Percentiles rank a stretch among this genome's conserved stretches.
phyloP scores from a whole-genome alignment of 2,329 filamentous ascomycete species.

The Chalara sp. region DNA sequence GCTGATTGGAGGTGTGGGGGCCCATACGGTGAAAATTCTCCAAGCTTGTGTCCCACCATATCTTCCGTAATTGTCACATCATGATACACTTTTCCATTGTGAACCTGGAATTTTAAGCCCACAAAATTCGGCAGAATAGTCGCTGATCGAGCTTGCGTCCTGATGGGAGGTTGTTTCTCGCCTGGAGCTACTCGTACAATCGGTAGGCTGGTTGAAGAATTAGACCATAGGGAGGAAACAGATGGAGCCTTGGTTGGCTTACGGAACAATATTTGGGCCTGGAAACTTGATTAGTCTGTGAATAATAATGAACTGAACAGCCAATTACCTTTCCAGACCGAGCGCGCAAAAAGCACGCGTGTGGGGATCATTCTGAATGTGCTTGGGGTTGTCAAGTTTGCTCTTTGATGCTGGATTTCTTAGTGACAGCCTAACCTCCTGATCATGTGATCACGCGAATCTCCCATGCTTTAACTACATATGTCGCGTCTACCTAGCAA shows the following conservation, averaged over 20 bases:
- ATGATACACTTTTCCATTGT: constrained; percentile 66
- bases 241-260: constrained; percentile 29
- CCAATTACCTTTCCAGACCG: constrained; percentile 65
- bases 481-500: too few relatives aligned
- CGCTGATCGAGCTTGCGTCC: constrained; percentile 62
- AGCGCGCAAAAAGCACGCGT: constrained; percentile 52
- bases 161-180: constrained; percentile 54
- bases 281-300: constrained; percentile 19
- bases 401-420: too few relatives aligned
- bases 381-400: too few relatives aligned
- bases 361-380: constrained; percentile 48
- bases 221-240: constrained; percentile 28
- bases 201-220: constrained; percentile 39
- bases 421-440: too few relatives aligned
- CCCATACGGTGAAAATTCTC: constrained; percentile 63
- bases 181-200: constrained; percentile 42
- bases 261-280: constrained; percentile 69
- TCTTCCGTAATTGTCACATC: constrained; percentile 67
- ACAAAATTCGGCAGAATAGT: constrained; percentile 71
- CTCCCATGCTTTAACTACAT: too few relatives aligned
- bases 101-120: constrained; percentile 61
- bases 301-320: neutral
- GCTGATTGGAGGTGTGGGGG: neutral
- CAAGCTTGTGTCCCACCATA: constrained; percentile 71
- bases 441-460: too few relatives aligned